These are phyloP conservation scores for Ganoderma boninense DNA, from an alignment of 1,284 basidiomycete species.

Conservation along the genomic window DNA sequence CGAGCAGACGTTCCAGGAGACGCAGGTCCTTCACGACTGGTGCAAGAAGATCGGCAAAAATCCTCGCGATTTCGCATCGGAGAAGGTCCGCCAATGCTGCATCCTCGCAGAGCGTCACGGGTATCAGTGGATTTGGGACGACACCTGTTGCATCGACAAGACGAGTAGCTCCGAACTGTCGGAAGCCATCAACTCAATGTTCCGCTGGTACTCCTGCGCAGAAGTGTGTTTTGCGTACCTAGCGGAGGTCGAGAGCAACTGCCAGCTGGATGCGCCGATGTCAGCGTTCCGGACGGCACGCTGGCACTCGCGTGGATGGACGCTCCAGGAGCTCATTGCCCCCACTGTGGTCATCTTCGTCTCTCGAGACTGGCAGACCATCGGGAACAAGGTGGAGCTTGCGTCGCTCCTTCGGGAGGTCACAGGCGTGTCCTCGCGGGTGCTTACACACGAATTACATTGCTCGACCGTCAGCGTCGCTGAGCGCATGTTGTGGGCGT, in stretches of 20 bases:
- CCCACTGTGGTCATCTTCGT: slow-evolving; percentile 22
- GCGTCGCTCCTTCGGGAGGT: background rate
- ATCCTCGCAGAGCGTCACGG: background rate
- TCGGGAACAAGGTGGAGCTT: slow-evolving; percentile 14
- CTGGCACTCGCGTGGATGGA: slow-evolving; percentile 27
- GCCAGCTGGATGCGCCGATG: too few species aligned
- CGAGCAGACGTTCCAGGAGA: slow-evolving; percentile 14
- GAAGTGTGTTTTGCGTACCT: slow-evolving; percentile 23
- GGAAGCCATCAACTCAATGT: slow-evolving; percentile 27
- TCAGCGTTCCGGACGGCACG: slow-evolving; percentile 15
- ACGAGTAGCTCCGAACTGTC: slow-evolving; percentile 20
- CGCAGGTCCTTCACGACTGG: background rate
- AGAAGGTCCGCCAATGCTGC: slow-evolving; percentile 1
- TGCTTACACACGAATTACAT: background rate
- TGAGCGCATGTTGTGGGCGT: slow-evolving; percentile 22
- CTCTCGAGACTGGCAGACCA: slow-evolving; percentile 12
- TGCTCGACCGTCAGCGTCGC: slow-evolving; percentile 3
- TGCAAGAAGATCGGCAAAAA: too few species aligned
- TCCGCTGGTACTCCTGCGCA: slow-evolving; percentile 12
- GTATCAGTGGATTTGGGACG: slow-evolving; percentile 18
- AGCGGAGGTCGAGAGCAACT: slow-evolving; percentile 12
- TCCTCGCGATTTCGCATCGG: too few species aligned
- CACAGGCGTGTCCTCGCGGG: background rate
- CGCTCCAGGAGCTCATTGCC: slow-evolving; percentile 26
- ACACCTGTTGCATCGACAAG: slow-evolving; percentile 27